These are phyloP conservation scores for Hypomontagnella submonticulosa DNA, from an alignment of 495 filamentous ascomycete species.

Conservation along the genomic window DNA sequence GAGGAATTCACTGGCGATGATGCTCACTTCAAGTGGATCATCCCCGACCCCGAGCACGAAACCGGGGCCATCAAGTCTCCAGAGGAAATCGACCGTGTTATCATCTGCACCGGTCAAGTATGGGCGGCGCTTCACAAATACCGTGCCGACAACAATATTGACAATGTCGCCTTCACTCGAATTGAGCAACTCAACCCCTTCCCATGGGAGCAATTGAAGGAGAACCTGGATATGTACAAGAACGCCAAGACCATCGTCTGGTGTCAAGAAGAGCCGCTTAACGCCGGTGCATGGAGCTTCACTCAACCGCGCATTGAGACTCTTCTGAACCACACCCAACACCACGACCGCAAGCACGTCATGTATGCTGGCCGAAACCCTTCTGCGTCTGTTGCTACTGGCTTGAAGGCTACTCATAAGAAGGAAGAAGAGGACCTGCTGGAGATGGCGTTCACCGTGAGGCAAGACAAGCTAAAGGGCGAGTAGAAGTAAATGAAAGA, in stretches of 20 bases:
- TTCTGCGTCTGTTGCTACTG: slow-evolving; percentile 91
- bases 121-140: slow-evolving; percentile 91
- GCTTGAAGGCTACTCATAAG: slow-evolving; percentile 84
- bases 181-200: slow-evolving; percentile 98
- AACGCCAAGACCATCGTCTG: slow-evolving; percentile 97
- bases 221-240: slow-evolving; percentile 95
- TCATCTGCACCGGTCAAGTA: slow-evolving; percentile 95
- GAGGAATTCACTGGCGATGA: slow-evolving; percentile 86
- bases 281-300: slow-evolving; percentile 95
- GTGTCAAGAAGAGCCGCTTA: slow-evolving; percentile 96
- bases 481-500: slow-evolving; percentile 58
- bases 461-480: slow-evolving; percentile 76
- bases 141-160: slow-evolving; percentile 83
- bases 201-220: slow-evolving; percentile 95
- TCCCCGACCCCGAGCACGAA: slow-evolving; percentile 85
- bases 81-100: slow-evolving; percentile 91
- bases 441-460: slow-evolving; percentile 72
- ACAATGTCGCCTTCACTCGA: slow-evolving; percentile 90
- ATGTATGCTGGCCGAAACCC: slow-evolving; percentile 95
- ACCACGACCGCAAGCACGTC: slow-evolving; percentile 93
- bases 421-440: slow-evolving; percentile 96
- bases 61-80: slow-evolving; percentile 75
- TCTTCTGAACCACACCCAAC: slow-evolving; percentile 85
- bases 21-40: slow-evolving; percentile 95
- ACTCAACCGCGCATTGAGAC: slow-evolving; percentile 96